Conservation (phyloP, 257 asterid species). For the Plantago elongata region DNA sequence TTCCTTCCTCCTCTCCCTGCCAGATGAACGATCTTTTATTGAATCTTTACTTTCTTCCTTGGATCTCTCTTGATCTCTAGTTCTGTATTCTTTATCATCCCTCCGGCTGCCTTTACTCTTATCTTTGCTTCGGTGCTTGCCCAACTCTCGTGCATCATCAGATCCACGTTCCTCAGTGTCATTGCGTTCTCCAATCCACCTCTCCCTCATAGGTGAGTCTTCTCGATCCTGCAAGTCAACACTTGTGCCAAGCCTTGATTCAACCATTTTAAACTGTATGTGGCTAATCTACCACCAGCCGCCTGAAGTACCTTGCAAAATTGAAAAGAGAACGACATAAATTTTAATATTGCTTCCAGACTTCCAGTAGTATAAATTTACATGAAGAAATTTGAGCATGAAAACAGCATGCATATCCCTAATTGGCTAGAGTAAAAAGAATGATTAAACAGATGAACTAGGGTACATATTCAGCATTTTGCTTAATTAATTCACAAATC, state of each 20-base stretch:
- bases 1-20: constrained; percentile 66
- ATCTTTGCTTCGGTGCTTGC: constrained; percentile 58
- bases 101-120: constrained; percentile 49
- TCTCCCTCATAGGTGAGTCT: constrained; percentile 38
- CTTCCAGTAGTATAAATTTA: neutral
- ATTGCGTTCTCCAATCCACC: constrained; percentile 53
- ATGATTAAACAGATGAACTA: no score
- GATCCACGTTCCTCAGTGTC: constrained; percentile 41
- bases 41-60: constrained; percentile 53
- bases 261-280: constrained; percentile 31
- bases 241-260: constrained; percentile 43
- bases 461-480: no score
- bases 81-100: constrained; percentile 68
- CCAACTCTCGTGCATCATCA: constrained; percentile 43
- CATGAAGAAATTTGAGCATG: neutral
- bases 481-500: no score
- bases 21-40: constrained; percentile 38
- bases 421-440: no score
- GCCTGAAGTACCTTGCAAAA: constrained; percentile 12
- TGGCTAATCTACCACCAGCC: constrained; percentile 6
- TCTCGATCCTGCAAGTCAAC: constrained; percentile 33
- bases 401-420: neutral
- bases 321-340: neutral
- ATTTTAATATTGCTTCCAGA: neutral
- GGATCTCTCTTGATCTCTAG: constrained; percentile 57